Percentiles rank a stretch among this genome's conserved stretches.
Conservation (phyloP, 2,329 filamentous ascomycete genomes). For the Zelopaecilomyces penicillatus region DNA sequence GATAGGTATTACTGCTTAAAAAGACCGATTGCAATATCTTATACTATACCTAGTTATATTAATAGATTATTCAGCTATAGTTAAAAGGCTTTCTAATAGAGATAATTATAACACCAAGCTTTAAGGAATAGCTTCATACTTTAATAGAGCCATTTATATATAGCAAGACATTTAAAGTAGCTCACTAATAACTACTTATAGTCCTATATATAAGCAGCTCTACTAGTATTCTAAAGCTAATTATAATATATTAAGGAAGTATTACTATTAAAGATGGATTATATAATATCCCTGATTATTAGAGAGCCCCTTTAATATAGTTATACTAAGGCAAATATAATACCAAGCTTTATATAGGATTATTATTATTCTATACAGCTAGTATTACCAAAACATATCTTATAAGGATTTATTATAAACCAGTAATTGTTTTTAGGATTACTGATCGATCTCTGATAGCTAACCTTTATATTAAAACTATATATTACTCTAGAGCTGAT, state of each 20-base stretch:
- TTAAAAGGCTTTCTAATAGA: constrained; percentile 22
- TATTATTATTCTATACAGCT: constrained; percentile 33
- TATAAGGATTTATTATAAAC: constrained; percentile 20
- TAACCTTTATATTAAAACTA: constrained; percentile 23
- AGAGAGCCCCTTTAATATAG: constrained; percentile 12
- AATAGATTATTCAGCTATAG: constrained; percentile 9
- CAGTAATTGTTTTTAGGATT: constrained; percentile 20
- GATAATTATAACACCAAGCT: constrained; percentile 22
- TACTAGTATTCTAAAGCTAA: constrained; percentile 38
- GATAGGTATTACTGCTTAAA: constrained; percentile 37
- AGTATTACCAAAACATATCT: constrained; percentile 19
- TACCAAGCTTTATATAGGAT: constrained; percentile 9
- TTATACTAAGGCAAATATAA: constrained; percentile 2
- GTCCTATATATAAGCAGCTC: constrained; percentile 39
- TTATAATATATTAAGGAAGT: constrained; percentile 31
- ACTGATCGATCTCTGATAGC: constrained; percentile 26
- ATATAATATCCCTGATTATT: constrained; percentile 16
- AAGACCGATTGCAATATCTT: constrained; percentile 33
- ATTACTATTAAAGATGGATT: constrained; percentile 25
- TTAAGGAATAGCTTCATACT: constrained; percentile 29
- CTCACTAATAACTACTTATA: constrained; percentile 30
- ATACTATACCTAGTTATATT: constrained; percentile 16
- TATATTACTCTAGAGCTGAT: constrained; percentile 20
- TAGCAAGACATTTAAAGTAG: constrained; percentile 32
- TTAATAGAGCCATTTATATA: constrained; percentile 29